Evolutionary conservation across 805 yeast species (phyloP).

Genomic region (Starmerella sirachaensis): DNA sequence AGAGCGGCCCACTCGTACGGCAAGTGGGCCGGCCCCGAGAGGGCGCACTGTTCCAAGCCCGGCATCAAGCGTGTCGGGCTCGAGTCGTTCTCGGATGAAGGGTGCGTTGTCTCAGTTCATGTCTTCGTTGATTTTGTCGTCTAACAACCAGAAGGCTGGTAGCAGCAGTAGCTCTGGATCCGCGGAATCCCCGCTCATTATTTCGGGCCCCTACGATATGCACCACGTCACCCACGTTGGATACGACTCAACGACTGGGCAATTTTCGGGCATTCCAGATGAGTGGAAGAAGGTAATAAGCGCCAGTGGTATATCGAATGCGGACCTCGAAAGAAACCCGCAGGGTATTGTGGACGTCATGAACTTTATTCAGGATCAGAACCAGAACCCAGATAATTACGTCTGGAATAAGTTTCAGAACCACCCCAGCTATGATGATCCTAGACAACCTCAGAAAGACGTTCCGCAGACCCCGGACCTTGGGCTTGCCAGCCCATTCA

Average conservation of each 20-base stretch:
- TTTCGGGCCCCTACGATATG: conserved; percentile 85
- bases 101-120: conserved; percentile 18
- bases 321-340: conserved; percentile 83
- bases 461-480: background rate
- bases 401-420: conserved; percentile 22
- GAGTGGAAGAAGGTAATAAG: conserved; percentile 81
- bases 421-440: background rate
- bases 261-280: conserved; percentile 81
- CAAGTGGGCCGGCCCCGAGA: too few relatives aligned
- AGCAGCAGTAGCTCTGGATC: conserved; percentile 1
- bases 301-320: conserved; percentile 76
- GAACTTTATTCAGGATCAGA: conserved; percentile 45
- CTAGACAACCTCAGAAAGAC: background rate
- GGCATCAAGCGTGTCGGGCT: too few relatives aligned
- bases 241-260: conserved; percentile 69
- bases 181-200: conserved; percentile 25
- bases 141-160: too few relatives aligned
- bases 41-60: too few relatives aligned
- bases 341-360: conserved; percentile 89
- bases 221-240: conserved; percentile 94
- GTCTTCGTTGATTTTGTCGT: too few relatives aligned
- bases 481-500: conserved; percentile 15
- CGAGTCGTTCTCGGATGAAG: conserved; percentile 5
- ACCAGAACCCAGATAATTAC: conserved; percentile 19
- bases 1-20: too few relatives aligned